These are phyloP conservation scores for Chamaecyparis obtusa DNA, from an alignment of 75 land plant genomes.

Conservation along the genomic window DNA sequence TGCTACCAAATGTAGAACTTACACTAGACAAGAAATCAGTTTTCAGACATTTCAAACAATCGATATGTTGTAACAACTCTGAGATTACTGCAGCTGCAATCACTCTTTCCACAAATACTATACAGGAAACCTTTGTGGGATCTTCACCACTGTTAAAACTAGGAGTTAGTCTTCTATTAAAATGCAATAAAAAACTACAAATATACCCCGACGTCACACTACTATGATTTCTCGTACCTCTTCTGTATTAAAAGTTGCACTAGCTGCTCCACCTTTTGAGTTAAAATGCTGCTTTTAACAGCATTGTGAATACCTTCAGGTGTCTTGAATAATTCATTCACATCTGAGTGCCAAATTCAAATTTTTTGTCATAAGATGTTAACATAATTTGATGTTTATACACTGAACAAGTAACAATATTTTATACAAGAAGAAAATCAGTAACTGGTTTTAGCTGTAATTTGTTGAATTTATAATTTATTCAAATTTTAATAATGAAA, in stretches of 20 bases:
- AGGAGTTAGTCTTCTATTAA: neutral
- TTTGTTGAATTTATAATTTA: too few relatives aligned
- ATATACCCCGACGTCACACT: neutral
- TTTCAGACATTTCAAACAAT: slow-evolving; percentile 42
- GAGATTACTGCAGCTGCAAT: slow-evolving; percentile 23
- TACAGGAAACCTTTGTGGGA: slow-evolving; percentile 2
- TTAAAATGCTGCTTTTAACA: neutral
- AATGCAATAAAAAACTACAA: neutral
- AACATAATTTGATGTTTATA: too few relatives aligned
- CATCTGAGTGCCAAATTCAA: neutral
- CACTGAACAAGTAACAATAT: too few relatives aligned
- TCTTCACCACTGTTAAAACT: slow-evolving; percentile 25
- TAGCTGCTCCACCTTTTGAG: neutral
- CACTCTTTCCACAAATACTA: slow-evolving; percentile 10
- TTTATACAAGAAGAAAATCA: too few relatives aligned
- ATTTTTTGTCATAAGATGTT: too few relatives aligned
- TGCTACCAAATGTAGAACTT: slow-evolving; percentile 14
- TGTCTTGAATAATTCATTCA: neutral
- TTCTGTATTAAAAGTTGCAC: neutral
- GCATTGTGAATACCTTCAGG: neutral
- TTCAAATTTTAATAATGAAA: too few relatives aligned
- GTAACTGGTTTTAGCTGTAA: too few relatives aligned
- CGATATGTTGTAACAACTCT: slow-evolving; percentile 44
- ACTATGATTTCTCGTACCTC: neutral
- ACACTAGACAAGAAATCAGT: slow-evolving; percentile 57